phyloP scores from a whole-genome alignment of 1,284 basidiomycete genomes.

The Rhodotorula mucilaginosa region DNA sequence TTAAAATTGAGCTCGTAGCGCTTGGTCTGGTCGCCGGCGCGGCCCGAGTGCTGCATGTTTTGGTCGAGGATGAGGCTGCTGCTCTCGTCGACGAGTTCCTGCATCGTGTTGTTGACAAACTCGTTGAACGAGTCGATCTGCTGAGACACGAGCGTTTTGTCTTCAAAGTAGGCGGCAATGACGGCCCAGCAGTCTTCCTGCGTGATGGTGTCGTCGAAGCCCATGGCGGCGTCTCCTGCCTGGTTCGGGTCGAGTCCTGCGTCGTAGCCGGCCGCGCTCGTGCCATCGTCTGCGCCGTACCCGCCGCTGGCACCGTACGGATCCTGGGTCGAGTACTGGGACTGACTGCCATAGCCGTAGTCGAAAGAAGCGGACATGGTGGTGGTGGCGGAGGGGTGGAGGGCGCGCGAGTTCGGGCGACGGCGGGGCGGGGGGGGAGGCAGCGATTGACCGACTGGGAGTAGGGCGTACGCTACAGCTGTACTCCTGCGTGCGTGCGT shows the following conservation, averaged over 20 bases:
- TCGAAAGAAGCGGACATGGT: constrained; percentile 13
- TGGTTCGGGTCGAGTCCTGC: neutral
- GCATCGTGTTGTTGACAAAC: constrained; percentile 99
- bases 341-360: constrained; percentile 7
- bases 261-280: neutral
- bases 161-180: constrained; percentile 93
- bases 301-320: neutral
- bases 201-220: constrained; percentile 31
- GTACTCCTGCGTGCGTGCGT: neutral
- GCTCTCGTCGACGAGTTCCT: constrained; percentile 97
- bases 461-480: neutral
- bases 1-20: constrained; percentile 97
- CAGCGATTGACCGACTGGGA: neutral
- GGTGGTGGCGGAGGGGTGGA: neutral
- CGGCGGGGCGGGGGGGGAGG: neutral
- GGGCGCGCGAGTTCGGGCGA: neutral
- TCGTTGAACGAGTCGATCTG: constrained; percentile 99
- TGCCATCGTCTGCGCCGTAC: neutral
- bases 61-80: constrained; percentile 92
- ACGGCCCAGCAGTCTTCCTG: constrained; percentile 66
- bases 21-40: constrained; percentile 69
- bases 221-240: neutral
- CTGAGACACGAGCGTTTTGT: constrained; percentile 95
- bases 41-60: constrained; percentile 88
- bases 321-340: constrained; percentile 1